Base-by-base conservation (phyloP, 129 eudicot species). In the Pulicaria dysenterica region DNA sequence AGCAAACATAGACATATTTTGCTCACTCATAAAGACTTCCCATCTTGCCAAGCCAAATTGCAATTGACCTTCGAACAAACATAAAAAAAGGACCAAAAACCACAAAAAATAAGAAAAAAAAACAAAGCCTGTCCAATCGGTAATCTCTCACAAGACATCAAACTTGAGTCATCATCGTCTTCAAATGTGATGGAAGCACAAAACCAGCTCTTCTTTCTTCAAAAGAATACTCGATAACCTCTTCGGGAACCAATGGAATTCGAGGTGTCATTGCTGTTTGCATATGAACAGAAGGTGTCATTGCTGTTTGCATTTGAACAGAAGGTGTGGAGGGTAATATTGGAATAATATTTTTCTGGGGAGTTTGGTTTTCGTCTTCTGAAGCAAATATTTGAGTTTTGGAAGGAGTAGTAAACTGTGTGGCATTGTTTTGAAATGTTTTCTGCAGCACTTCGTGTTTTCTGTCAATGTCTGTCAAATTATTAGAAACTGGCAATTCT, bases 151-250 rank as follows among this genome's bases (percentile, higher is more conserved):
- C 8, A 50, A 53, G 39, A 62, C 19, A 53, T 87, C 75, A 76
- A 43, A 79, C 76, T 83, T 76, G 82, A 50, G 79, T 49, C 39
- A 78, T 49, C 39, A 72, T 70, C 24, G 68, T 67, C 73, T 83
- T 83, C 43, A 64, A 34, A 64, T 62, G 70, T 48, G 84, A 5
- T 60, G 89, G 95, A 46, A 88, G 80, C 80, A 81, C 76, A 83
- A 88, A 88, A 43, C 95, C 97, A 14, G 92, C 96, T 80, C 97
- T 84, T 77, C 80, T 75, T 77, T 88, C 97, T 84, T 91, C 97
- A 54, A 91, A 88, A 7, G 97, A 91, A 79, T 91, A 91, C 64
- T 91, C 97, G 45, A 70, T 44, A 59, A 86, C 84, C 83, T 88
- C 97, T 70, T 86, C 92, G 9, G 65, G 67, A 42, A 49, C 16